These are phyloP conservation scores for Gryganskiella cystojenkinii DNA, from an alignment of 192 early-diverging fungal species.

Conservation along the genomic window DNA sequence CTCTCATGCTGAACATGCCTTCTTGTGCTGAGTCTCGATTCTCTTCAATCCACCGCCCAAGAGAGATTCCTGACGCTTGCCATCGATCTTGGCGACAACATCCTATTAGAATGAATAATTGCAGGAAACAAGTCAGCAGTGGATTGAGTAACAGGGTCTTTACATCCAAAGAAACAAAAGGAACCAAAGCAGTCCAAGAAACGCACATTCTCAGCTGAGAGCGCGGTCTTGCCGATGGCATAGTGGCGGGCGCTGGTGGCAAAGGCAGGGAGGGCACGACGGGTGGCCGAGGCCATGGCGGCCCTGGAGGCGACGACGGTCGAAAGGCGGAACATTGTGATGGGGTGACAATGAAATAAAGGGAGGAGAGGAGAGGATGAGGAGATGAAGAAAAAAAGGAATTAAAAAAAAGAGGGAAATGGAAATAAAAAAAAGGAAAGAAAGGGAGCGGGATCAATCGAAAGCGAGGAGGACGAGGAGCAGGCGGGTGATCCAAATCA, in stretches of 20 bases:
- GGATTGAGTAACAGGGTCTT: background rate
- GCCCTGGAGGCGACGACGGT: slow-evolving; percentile 45
- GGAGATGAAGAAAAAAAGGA: too few species aligned
- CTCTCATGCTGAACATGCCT: slow-evolving; percentile 58
- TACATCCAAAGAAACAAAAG: background rate
- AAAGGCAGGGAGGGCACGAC: slow-evolving; percentile 41
- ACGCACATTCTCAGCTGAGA: slow-evolving; percentile 48
- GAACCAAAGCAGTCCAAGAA: background rate
- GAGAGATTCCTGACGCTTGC: slow-evolving; percentile 77
- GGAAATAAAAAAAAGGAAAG: slow-evolving; percentile 3
- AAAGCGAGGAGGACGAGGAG: too few species aligned
- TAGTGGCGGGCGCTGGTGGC: slow-evolving; percentile 48
- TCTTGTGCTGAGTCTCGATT: slow-evolving; percentile 86
- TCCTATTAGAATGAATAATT: slow-evolving; percentile 20
- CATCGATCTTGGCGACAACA: slow-evolving; percentile 61
- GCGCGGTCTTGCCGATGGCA: slow-evolving; percentile 49
- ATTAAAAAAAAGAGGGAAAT: background rate
- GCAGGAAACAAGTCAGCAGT: background rate
- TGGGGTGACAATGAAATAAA: slow-evolving; percentile 8
- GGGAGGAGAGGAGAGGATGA: background rate
- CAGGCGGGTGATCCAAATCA: too few species aligned
- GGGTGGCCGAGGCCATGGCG: slow-evolving; percentile 46
- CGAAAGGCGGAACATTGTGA: slow-evolving; percentile 38
- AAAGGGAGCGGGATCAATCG: background rate
- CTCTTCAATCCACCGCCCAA: slow-evolving; percentile 85